Evolutionary conservation across 257 asterid genomes (phyloP).

Genomic region (Lantana camara): DNA sequence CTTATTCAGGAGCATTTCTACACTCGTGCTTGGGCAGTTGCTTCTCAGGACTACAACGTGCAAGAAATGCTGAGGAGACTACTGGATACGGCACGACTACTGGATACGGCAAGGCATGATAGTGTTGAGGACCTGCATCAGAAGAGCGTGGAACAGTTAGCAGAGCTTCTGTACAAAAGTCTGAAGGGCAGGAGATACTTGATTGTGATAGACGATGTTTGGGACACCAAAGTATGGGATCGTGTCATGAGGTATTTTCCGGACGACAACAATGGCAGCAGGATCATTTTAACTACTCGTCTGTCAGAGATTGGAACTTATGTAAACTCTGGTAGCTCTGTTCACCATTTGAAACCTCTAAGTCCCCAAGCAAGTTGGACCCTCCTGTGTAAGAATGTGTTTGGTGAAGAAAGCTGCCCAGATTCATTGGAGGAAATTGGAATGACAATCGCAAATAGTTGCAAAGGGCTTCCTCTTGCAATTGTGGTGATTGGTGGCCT

Average conservation of each 20-base stretch:
- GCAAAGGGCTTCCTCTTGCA: conserved; percentile 33
- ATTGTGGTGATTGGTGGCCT: conserved; percentile 12
- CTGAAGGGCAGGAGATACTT: background rate
- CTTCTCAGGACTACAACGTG: conserved; percentile 22
- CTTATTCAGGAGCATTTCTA: background rate
- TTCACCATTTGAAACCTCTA: background rate
- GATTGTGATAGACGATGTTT: background rate
- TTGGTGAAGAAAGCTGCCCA: background rate
- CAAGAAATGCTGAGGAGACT: conserved; percentile 18
- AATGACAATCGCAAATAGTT: background rate
- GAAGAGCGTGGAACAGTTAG: background rate
- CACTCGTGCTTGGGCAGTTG: background rate
- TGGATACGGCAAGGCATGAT: background rate
- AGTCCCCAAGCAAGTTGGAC: background rate
- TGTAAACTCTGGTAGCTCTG: background rate
- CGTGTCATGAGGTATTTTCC: background rate
- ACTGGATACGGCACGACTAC: background rate
- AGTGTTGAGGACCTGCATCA: conserved; percentile 1
- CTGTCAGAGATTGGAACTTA: background rate
- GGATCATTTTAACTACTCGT: background rate
- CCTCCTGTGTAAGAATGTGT: background rate
- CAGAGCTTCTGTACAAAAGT: background rate
- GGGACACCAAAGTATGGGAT: background rate
- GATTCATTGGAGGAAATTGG: background rate
- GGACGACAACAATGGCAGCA: background rate